These are phyloP conservation scores for Nitzschia inconspicua DNA, from an alignment of 108 stramenopile genomes.

Conservation along the genomic window DNA sequence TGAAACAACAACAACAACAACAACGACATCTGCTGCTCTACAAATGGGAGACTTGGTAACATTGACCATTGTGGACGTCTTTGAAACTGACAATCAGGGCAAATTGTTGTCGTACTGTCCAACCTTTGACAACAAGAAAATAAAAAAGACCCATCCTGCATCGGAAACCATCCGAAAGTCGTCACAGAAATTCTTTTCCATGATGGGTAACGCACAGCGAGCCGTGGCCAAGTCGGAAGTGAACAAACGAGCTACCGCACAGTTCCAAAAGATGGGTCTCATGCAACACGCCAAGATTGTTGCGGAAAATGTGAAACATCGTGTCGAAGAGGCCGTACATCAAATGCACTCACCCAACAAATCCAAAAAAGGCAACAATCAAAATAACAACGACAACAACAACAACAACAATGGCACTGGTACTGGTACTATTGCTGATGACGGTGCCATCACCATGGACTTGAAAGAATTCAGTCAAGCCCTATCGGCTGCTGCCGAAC, in stretches of 20 bases:
- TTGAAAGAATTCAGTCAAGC: neutral
- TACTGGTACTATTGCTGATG: neutral
- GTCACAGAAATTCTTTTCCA: constrained; percentile 49
- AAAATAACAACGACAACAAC: neutral
- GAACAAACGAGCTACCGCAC: constrained; percentile 39
- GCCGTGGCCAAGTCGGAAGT: constrained; percentile 57
- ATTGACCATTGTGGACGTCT: constrained; percentile 88
- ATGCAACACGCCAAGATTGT: constrained; percentile 36
- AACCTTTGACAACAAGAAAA: constrained; percentile 83
- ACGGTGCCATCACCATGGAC: neutral
- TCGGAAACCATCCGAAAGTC: constrained; percentile 68
- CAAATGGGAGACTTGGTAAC: constrained; percentile 82
- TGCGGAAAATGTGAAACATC: constrained; percentile 35
- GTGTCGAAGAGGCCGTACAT: constrained; percentile 47
- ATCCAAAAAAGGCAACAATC: too few relatives aligned
- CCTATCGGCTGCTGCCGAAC: neutral
- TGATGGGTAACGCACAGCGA: constrained; percentile 53
- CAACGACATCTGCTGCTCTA: constrained; percentile 16
- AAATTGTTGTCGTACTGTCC: constrained; percentile 81
- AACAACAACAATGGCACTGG: neutral
- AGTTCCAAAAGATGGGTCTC: constrained; percentile 30
- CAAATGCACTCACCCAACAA: constrained; percentile 21
- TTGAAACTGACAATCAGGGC: constrained; percentile 84
- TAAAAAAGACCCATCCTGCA: constrained; percentile 74
- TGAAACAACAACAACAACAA: too few relatives aligned